Conservation (phyloP, 805 yeast genomes). For the Ogataea ganodermae region DNA sequence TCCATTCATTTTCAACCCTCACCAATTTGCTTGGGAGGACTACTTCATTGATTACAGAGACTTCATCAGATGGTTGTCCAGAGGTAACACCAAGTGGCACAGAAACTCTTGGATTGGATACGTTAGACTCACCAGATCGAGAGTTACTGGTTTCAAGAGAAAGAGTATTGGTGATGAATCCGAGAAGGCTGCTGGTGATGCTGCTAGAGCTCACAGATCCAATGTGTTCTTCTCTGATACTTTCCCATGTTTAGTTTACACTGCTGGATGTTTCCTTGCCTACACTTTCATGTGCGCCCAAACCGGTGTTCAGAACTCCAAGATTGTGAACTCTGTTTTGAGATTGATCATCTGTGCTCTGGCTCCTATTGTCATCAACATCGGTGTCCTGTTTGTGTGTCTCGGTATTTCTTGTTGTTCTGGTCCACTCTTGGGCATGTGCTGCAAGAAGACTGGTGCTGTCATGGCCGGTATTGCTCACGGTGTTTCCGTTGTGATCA, state of each 20-base stretch:
- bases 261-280: constrained; percentile 80
- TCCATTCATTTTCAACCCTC: constrained; percentile 96
- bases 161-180: constrained; percentile 75
- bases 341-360: constrained; percentile 79
- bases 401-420: constrained; percentile 92
- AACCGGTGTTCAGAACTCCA: constrained; percentile 67
- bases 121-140: constrained; percentile 77
- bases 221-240: constrained; percentile 72
- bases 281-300: constrained; percentile 83
- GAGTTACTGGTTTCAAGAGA: constrained; percentile 82
- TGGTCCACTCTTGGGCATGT: constrained; percentile 91
- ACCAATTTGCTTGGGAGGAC: constrained; percentile 95
- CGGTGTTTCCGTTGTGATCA: constrained; percentile 88
- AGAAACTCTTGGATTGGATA: constrained; percentile 89
- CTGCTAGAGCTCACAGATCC: constrained; percentile 78
- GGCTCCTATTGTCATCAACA: constrained; percentile 88
- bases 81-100: constrained; percentile 89
- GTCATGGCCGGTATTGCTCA: constrained; percentile 96
- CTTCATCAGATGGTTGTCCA: constrained; percentile 85
- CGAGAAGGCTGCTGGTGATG: constrained; percentile 82
- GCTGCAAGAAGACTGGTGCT: constrained; percentile 96
- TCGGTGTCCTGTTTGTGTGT: constrained; percentile 80
- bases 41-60: constrained; percentile 96
- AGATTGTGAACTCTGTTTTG: constrained; percentile 64
- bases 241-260: constrained; percentile 67